Conservation (phyloP, 2,329 filamentous ascomycete genomes). For the Fusarium avenaceum region DNA sequence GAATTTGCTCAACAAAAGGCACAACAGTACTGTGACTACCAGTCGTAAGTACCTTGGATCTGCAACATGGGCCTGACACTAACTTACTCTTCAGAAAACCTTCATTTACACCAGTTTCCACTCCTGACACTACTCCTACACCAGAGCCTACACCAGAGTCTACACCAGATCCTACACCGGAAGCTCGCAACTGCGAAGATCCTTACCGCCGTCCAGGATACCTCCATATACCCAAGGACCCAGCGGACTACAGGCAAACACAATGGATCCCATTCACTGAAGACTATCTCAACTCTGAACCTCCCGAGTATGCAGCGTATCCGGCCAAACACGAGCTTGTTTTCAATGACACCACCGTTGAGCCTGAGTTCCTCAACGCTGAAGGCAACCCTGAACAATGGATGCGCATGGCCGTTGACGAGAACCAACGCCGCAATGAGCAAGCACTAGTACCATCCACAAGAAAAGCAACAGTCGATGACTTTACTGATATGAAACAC, state of each 20-base stretch:
- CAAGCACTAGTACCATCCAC: neutral
- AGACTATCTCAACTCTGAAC: slow-evolving; percentile 71
- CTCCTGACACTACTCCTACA: neutral
- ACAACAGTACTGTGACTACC: slow-evolving; percentile 27
- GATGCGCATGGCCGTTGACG: slow-evolving; percentile 37
- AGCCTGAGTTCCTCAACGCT: slow-evolving; percentile 25
- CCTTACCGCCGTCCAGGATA: slow-evolving; percentile 65
- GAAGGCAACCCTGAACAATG: slow-evolving; percentile 31
- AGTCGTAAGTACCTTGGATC: neutral
- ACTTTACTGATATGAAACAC: slow-evolving; percentile 33
- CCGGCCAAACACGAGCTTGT: slow-evolving; percentile 66
- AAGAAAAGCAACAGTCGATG: neutral
- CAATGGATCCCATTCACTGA: slow-evolving; percentile 36
- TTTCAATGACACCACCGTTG: slow-evolving; percentile 73
- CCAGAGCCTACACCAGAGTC: slow-evolving; percentile 3
- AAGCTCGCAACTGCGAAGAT: slow-evolving; percentile 30
- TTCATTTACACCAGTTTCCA: slow-evolving; percentile 16
- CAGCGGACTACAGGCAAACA: slow-evolving; percentile 73
- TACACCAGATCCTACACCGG: too few species aligned
- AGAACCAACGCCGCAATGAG: slow-evolving; percentile 24
- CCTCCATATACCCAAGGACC: slow-evolving; percentile 64
- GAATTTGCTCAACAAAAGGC: slow-evolving; percentile 32
- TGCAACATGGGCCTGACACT: neutral
- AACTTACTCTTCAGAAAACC: neutral
- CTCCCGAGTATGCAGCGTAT: slow-evolving; percentile 60